A percentile compares a stretch with the other conserved stretches of the same genome.
These are phyloP conservation scores for Triticum monococcum DNA, from an alignment of 176 grass and related monocot species.

Conservation along the genomic window DNA sequence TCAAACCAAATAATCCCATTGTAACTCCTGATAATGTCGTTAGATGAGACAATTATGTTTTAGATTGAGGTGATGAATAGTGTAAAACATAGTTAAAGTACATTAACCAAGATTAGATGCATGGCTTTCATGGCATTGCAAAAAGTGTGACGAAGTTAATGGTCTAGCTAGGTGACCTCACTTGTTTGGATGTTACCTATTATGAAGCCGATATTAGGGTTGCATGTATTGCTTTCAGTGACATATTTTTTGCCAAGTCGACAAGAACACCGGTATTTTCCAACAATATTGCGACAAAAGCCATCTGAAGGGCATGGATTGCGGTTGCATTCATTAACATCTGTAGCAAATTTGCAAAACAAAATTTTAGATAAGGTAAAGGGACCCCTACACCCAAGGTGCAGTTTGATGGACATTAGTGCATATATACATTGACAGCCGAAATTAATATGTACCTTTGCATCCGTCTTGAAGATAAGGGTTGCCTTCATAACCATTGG, in stretches of 20 bases:
- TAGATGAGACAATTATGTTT: not conserved
- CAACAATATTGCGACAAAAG: not conserved
- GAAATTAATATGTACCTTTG: not conserved
- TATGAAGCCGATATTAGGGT: slow-evolving; percentile 1
- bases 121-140: not conserved
- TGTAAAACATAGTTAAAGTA: not conserved
- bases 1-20: not conserved
- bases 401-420: not conserved
- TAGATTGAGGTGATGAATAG: not conserved
- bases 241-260: not conserved
- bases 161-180: not conserved
- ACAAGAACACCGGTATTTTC: slow-evolving; percentile 24
- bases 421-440: not conserved
- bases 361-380: not conserved
- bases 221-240: not conserved
- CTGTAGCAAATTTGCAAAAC: not conserved
- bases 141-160: not conserved
- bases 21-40: not conserved
- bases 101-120: not conserved
- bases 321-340: slow-evolving; percentile 17
- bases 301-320: slow-evolving; percentile 24
- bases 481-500: not conserved
- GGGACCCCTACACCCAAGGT: not conserved
- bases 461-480: too few relatives aligned
- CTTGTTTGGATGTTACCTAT: slow-evolving; percentile 2